Evolutionary conservation across 805 yeast species (phyloP).

Genomic region (Maudiozyma pseudohumilis): DNA sequence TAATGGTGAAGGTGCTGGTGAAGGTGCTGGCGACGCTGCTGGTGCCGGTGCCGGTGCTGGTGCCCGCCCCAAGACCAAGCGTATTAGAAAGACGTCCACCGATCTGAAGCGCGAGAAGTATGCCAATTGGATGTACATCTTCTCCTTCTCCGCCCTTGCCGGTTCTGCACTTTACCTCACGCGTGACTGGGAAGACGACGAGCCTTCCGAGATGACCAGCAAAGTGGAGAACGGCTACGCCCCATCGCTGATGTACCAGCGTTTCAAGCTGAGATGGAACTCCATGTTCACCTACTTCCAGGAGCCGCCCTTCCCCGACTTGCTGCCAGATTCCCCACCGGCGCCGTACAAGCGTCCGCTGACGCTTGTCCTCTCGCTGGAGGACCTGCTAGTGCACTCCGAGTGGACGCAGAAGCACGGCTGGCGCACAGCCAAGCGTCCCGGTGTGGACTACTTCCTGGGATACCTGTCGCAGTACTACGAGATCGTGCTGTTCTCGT

Average conservation of each 20-base stretch:
- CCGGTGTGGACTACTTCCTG: slow-evolving; percentile 93
- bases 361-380: slow-evolving; percentile 81
- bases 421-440: slow-evolving; percentile 98
- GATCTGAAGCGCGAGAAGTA: slow-evolving; percentile 76
- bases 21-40: slow-evolving; percentile 11
- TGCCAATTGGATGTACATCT: slow-evolving; percentile 64
- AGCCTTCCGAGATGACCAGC: slow-evolving; percentile 48
- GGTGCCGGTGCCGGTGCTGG: slow-evolving; percentile 5
- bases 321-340: slow-evolving; percentile 85
- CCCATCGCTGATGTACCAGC: slow-evolving; percentile 51
- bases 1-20: slow-evolving; percentile 12
- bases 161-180: slow-evolving; percentile 59
- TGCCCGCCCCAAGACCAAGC: slow-evolving; percentile 23
- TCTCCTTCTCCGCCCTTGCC: slow-evolving; percentile 36
- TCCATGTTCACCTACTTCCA: slow-evolving; percentile 74
- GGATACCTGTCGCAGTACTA: slow-evolving; percentile 92
- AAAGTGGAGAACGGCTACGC: slow-evolving; percentile 58
- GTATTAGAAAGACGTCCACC: slow-evolving; percentile 58
- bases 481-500: slow-evolving; percentile 85
- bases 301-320: slow-evolving; percentile 88
- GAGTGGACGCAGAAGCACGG: slow-evolving; percentile 89
- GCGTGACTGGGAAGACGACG: slow-evolving; percentile 79
- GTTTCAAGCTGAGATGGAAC: slow-evolving; percentile 62
- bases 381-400: slow-evolving; percentile 82
- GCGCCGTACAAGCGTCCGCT: slow-evolving; percentile 87